Evolutionary conservation across 768 basidiomycete species (phyloP).

Genomic region (Trametes cinnabarina): DNA sequence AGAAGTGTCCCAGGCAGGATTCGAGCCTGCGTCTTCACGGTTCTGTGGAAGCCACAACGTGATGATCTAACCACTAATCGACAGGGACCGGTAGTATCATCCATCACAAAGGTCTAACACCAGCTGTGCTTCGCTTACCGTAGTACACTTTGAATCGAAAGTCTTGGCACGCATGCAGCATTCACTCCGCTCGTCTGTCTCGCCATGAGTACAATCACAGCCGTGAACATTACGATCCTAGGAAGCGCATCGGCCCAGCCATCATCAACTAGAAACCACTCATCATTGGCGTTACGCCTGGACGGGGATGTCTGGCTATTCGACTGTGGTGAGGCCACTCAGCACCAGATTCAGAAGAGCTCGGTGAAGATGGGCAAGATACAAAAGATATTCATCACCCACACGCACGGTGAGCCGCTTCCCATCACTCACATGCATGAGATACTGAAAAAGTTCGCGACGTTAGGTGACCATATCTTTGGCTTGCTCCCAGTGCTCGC

Average conservation of each 20-base stretch:
- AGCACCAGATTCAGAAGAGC: slow-evolving; percentile 73
- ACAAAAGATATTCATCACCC: slow-evolving; percentile 83
- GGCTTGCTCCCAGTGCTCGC: slow-evolving; percentile 70
- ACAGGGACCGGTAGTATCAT: slow-evolving; percentile 2
- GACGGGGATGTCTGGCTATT: slow-evolving; percentile 78
- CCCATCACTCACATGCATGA: no score
- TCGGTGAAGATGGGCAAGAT: slow-evolving; percentile 75
- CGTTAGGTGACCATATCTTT: slow-evolving; percentile 77
- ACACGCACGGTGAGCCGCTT: slow-evolving; percentile 68
- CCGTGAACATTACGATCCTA: slow-evolving; percentile 65
- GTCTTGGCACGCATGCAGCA: neutral
- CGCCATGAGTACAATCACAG: slow-evolving; percentile 17
- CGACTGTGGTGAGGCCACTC: slow-evolving; percentile 84
- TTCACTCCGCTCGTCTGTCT: neutral
- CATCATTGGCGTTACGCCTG: slow-evolving; percentile 64
- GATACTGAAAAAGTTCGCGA: no score
- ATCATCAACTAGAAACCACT: slow-evolving; percentile 76
- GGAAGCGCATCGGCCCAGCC: slow-evolving; percentile 83
- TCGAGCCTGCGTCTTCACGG: slow-evolving; percentile 22
- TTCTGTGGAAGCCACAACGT: slow-evolving; percentile 17
- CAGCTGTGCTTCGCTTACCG: no score
- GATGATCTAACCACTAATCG: slow-evolving; percentile 22
- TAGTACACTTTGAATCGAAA: no score
- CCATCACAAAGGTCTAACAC: no score
- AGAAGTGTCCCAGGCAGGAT: slow-evolving; percentile 16